phyloP scores from a whole-genome alignment of 179 eudicot genomes.

The Vitellaria paradoxa region DNA sequence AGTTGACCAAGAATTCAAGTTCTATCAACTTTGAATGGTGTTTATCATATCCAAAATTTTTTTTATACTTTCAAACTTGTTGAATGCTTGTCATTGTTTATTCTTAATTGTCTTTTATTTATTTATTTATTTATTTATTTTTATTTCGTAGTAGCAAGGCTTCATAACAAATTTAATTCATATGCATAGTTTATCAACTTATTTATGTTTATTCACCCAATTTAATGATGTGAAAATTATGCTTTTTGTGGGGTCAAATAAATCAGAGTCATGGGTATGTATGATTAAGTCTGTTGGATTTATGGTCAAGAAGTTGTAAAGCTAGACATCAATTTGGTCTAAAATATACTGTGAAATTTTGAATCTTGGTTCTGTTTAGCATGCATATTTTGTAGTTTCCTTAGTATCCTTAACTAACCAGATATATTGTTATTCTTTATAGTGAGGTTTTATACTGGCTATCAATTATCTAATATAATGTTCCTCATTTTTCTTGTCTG shows the following conservation, averaged over 20 bases:
- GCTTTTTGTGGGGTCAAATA: background rate
- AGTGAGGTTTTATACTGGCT: no score
- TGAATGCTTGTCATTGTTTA: background rate
- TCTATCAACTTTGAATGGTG: background rate
- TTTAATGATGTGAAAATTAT: background rate
- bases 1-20: constrained; percentile 21
- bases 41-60: background rate
- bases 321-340: no score
- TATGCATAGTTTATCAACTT: background rate
- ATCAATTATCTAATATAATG: background rate
- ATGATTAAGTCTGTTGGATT: no score
- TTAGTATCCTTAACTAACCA: no score
- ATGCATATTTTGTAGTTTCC: no score
- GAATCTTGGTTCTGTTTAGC: no score
- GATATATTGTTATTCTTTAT: no score
- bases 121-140: background rate
- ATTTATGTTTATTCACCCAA: no score
- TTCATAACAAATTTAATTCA: background rate
- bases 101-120: background rate
- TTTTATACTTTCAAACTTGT: background rate
- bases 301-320: no score
- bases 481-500: background rate
- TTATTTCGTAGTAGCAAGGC: background rate
- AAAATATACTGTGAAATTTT: no score
- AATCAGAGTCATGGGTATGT: background rate